These are phyloP conservation scores for Termitomyces sp. DNA, from an alignment of 768 basidiomycete species.

Conservation along the genomic window DNA sequence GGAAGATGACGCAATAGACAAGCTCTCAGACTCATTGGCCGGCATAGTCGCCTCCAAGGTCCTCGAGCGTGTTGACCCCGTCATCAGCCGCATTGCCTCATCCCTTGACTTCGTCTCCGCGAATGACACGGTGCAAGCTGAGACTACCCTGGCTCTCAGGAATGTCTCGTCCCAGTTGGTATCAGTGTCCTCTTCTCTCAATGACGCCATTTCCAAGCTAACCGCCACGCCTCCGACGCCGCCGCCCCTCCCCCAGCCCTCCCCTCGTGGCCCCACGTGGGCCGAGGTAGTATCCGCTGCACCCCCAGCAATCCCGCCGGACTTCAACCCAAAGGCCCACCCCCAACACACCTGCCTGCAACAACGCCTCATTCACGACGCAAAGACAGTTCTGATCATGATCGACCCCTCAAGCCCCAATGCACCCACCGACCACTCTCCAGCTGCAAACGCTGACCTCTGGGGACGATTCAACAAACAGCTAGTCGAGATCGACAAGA, in stretches of 20 bases:
- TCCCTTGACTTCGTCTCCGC: neutral
- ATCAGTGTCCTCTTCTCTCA: neutral
- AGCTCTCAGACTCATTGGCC: neutral
- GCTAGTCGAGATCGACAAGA: neutral
- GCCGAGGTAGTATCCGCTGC: neutral
- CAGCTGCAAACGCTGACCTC: neutral
- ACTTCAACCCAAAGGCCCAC: neutral
- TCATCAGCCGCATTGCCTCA: neutral
- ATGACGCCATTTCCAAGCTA: neutral
- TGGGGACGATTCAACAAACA: neutral
- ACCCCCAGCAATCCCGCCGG: neutral
- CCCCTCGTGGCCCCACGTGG: neutral
- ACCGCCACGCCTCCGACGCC: neutral
- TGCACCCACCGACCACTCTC: neutral
- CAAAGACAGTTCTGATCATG: neutral
- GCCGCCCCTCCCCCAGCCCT: too few species aligned
- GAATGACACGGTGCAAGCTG: neutral
- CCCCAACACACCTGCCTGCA: neutral
- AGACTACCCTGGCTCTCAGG: neutral
- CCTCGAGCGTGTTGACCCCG: neutral
- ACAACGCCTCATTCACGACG: neutral
- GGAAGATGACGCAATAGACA: neutral
- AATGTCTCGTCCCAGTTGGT: neutral
- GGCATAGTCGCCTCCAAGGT: neutral
- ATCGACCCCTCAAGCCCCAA: neutral